Percentiles rank a stretch among this genome's conserved stretches.
These are phyloP conservation scores for Euphrasia confusa DNA, from an alignment of 257 asterid species.

Conservation along the genomic window DNA sequence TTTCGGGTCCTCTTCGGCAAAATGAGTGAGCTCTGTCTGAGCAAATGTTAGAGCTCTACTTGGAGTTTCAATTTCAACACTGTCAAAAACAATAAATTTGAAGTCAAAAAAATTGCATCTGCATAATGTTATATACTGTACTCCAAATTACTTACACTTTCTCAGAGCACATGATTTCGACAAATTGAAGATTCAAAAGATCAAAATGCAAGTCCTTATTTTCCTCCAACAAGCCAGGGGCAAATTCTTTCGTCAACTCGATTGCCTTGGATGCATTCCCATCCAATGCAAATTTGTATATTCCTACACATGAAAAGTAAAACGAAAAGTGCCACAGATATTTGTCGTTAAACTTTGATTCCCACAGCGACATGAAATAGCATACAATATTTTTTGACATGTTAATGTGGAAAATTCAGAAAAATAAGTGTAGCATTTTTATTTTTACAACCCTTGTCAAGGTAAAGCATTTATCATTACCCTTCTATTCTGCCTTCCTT, in stretches of 20 bases:
- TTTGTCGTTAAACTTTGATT: slow-evolving; percentile 10
- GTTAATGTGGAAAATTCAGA: background rate
- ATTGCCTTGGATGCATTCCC: slow-evolving; percentile 78
- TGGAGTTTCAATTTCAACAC: slow-evolving; percentile 27
- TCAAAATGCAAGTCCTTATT: slow-evolving; percentile 80
- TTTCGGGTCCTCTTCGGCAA: slow-evolving; percentile 61
- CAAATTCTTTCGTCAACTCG: slow-evolving; percentile 64
- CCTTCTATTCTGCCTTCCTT: background rate
- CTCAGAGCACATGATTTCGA: slow-evolving; percentile 66
- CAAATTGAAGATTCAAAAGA: slow-evolving; percentile 79
- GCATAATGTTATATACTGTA: background rate
- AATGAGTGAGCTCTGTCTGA: slow-evolving; percentile 66
- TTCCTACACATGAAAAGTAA: slow-evolving; percentile 48
- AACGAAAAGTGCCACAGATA: slow-evolving; percentile 20
- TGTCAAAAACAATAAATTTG: slow-evolving; percentile 37
- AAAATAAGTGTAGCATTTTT: background rate
- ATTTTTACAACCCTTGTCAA: slow-evolving; percentile 1
- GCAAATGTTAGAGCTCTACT: slow-evolving; percentile 84
- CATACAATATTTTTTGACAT: background rate
- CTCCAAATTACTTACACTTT: slow-evolving; percentile 52
- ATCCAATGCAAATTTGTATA: slow-evolving; percentile 45
- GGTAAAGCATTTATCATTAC: slow-evolving; percentile 6
- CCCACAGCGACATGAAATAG: slow-evolving; percentile 2
- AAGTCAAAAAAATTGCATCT: slow-evolving; percentile 9
- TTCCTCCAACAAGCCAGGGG: slow-evolving; percentile 70